These are phyloP conservation scores for Flueggea neowawraea DNA, from an alignment of 441 rosid species.

Conservation along the genomic window DNA sequence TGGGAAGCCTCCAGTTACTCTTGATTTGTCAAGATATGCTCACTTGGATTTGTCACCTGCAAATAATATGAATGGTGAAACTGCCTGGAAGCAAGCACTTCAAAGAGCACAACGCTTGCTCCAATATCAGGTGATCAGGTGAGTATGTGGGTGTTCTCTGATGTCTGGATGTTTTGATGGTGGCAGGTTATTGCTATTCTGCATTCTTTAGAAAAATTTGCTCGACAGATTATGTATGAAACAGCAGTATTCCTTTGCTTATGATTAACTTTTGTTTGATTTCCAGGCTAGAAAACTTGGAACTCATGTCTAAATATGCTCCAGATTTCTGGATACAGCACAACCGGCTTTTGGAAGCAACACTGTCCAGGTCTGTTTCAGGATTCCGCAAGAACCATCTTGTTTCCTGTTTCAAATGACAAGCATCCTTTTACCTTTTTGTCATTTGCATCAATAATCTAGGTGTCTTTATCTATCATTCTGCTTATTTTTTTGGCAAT, in stretches of 20 bases:
- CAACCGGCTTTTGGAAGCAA: slow-evolving; percentile 63
- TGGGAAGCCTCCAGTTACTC: slow-evolving; percentile 78
- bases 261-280: slow-evolving; percentile 5
- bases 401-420: no score
- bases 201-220: no score
- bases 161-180: no score
- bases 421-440: no score
- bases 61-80: slow-evolving; percentile 78
- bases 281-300: slow-evolving; percentile 88
- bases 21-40: slow-evolving; percentile 68
- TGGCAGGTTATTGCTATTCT: no score
- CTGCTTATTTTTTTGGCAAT: background rate
- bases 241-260: background rate
- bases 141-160: no score
- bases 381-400: no score
- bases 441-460: no score
- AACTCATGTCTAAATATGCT: slow-evolving; percentile 78
- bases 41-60: slow-evolving; percentile 61
- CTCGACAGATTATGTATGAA: no score
- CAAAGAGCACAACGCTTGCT: slow-evolving; percentile 76
- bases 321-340: slow-evolving; percentile 86
- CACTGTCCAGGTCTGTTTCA: slow-evolving; percentile 53
- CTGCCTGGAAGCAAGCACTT: slow-evolving; percentile 84
- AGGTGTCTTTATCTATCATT: background rate
- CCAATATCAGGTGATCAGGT: slow-evolving; percentile 84